phyloP scores from a whole-genome alignment of 129 eudicot species.

The Centrapalus pauciflorus region DNA sequence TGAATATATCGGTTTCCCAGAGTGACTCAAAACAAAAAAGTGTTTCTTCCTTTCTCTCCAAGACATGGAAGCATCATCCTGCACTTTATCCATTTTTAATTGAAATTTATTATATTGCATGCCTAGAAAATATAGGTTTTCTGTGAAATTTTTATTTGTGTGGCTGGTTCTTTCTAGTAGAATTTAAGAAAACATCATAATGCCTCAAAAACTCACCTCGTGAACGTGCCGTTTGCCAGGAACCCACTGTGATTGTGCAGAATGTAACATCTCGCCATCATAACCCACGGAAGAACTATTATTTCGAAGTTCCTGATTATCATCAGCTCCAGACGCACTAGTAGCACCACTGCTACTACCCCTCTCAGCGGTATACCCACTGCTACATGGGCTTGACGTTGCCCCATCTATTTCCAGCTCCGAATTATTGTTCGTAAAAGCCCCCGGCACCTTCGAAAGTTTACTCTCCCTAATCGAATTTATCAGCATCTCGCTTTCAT shows the following conservation, averaged over 20 bases:
- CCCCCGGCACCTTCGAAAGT: slow-evolving; percentile 10
- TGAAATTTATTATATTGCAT: slow-evolving; percentile 2
- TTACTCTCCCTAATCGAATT: slow-evolving; percentile 13
- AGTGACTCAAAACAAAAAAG: slow-evolving; percentile 78
- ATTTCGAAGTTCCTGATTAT: slow-evolving; percentile 24
- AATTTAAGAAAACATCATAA: neutral
- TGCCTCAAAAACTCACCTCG: slow-evolving; percentile 43
- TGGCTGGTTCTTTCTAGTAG: neutral
- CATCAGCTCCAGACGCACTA: slow-evolving; percentile 43
- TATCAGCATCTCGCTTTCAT: slow-evolving; percentile 6
- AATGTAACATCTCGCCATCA: slow-evolving; percentile 33
- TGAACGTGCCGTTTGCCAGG: slow-evolving; percentile 64
- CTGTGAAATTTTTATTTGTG: slow-evolving; percentile 22
- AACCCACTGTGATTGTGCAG: slow-evolving; percentile 44
- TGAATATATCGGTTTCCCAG: slow-evolving; percentile 97
- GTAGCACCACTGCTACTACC: slow-evolving; percentile 51
- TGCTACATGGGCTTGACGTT: slow-evolving; percentile 56
- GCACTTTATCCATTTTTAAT: slow-evolving; percentile 37
- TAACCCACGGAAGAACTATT: slow-evolving; percentile 3
- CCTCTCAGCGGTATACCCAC: slow-evolving; percentile 77
- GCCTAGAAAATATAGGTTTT: slow-evolving; percentile 82
- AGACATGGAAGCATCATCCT: slow-evolving; percentile 92
- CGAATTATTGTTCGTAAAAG: slow-evolving; percentile 41
- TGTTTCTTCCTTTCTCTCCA: slow-evolving; percentile 99
- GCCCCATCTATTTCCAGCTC: slow-evolving; percentile 39